Percentiles rank a stretch among this genome's conserved stretches.
These are phyloP conservation scores for Suhomyces guaymorum DNA, from an alignment of 1,139 yeast genomes.

Conservation along the genomic window DNA sequence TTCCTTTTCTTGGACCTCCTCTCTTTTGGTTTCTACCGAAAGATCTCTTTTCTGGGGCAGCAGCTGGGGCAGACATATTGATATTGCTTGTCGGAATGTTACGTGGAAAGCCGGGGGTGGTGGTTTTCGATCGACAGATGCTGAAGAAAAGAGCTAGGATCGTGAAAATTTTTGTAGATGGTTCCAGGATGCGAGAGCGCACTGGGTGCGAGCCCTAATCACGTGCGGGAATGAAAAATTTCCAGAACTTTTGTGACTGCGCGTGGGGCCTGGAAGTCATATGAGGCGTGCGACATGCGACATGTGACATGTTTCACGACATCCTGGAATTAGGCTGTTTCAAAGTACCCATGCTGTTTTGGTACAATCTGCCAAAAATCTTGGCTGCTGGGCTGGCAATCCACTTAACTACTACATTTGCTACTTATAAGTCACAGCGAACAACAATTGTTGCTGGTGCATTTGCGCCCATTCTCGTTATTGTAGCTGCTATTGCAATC, in stretches of 20 bases:
- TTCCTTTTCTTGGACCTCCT: slow-evolving; percentile 55
- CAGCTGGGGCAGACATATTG: slow-evolving; percentile 63
- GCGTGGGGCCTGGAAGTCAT: too few relatives aligned
- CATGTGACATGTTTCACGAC: not conserved
- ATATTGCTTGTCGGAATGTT: slow-evolving; percentile 65
- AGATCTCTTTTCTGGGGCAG: slow-evolving; percentile 50
- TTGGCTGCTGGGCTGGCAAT: too few relatives aligned
- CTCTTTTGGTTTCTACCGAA: slow-evolving; percentile 68
- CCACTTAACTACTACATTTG: too few relatives aligned
- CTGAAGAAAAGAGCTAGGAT: slow-evolving; percentile 10
- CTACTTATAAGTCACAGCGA: too few relatives aligned
- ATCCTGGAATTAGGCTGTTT: too few relatives aligned
- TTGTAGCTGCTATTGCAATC: too few relatives aligned
- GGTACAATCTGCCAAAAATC: too few relatives aligned
- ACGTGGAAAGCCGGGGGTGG: slow-evolving; percentile 89
- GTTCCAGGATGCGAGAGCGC: not conserved
- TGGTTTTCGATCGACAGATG: slow-evolving; percentile 82
- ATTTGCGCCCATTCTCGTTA: too few relatives aligned
- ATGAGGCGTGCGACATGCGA: not conserved
- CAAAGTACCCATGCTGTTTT: too few relatives aligned
- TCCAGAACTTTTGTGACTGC: slow-evolving; percentile 5
- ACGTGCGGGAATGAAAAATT: not conserved
- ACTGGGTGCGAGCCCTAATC: slow-evolving; percentile 1
- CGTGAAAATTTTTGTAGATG: slow-evolving; percentile 14
- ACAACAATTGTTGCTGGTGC: too few relatives aligned